Evolutionary conservation across 140 eudicot genomes (phyloP), one percentile per base, ranked within the genome.

Genomic region (Anethum foeniculum): DNA sequence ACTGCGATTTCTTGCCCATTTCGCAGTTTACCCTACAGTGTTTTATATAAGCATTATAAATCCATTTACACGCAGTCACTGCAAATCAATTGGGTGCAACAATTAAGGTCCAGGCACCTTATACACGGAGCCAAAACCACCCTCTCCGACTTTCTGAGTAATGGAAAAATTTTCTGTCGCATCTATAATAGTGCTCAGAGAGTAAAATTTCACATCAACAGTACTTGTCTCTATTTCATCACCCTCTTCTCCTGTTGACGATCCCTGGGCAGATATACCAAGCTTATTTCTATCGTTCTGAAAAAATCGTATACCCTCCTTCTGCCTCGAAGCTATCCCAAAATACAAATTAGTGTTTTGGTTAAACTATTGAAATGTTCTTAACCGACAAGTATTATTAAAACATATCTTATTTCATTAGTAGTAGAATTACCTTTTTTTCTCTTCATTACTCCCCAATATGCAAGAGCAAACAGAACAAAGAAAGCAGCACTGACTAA

Each of bases 121-220:
- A 49, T 87, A 90, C 54, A 92, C 97, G 8, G 89, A 80, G 16
- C 97, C 96, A 77, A 92, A 92, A 28, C 97, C 97, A 72, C 97
- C 97, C 80, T 87, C 88, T 28, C 97, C 97, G 7, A 92, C 82
- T 51, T 85, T 86, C 77, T 87, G 85, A 34, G 77, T 62, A 19
- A 49, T 49, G 64, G 82, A 83, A 69, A 90, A 92, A 58, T 73
- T 52, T 11, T 81, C 71, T 0, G 97, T 92, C 13, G 96, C 93
- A 73, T 75, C 79, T 52, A 76, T 62, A 7, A 90, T 82, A 23
- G 84, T 87, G 82, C 49, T 71, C 25, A 88, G 49, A 54, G 89
- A 80, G 62, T 85, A 88, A n/a, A 64, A 72, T 30, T 78, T 83
- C 19, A 89, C 78, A 75, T 86, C 89, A 41, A 80, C 79, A 13